Evolutionary conservation across 2,329 filamentous ascomycete species (phyloP), one percentile per base, ranked within the genome.

Genomic region (Exophiala sideris): DNA sequence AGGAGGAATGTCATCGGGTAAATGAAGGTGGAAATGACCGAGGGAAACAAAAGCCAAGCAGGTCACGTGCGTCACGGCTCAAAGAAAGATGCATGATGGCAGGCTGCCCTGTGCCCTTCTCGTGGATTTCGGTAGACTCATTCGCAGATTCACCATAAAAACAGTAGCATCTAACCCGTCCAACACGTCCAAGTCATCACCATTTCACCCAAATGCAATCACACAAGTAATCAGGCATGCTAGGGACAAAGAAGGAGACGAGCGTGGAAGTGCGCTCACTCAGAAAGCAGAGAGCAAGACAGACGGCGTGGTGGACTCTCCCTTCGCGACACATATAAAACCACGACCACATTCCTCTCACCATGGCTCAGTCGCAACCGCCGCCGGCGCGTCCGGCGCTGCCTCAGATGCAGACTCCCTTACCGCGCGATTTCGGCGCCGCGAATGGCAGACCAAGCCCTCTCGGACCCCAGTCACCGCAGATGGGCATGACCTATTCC

Each of bases 401-500:
- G 16, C 57, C 59, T 51, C 56, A 58, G 21, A 48, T 50, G 14
- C 60, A 56, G 39, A 48, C 56, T 12, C 58, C 58, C 9, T 61
- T 61, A 36, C 39, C 48, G 29, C 59, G 55, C 54, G 59, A 59
- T 32, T 61, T 58, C 48, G 33, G 45, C 7, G 46, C 50, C 36
- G 33, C 58, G 16, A 58, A 60, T 50, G 58, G 52, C 29, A 44
- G 62, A 56, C 58, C 58, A n/a, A 59, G 48, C 38, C 56, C 59
- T 21, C 50, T 62, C 38, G 59, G 57, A 7, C 56, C 60, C 48
- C 62, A 62, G 47, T 62, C 61, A 32, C 61, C 62, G 38, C 50
- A 42, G n/a, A 41, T 51, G 16, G 40, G 39, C 21, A 50, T 61
- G 50, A 49, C 36, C 35, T 62, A 77, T 50, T 88, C 82, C 70